Evolutionary conservation across 1,284 basidiomycete genomes (phyloP).

Genomic region (Coniferiporia sulphurascens): DNA sequence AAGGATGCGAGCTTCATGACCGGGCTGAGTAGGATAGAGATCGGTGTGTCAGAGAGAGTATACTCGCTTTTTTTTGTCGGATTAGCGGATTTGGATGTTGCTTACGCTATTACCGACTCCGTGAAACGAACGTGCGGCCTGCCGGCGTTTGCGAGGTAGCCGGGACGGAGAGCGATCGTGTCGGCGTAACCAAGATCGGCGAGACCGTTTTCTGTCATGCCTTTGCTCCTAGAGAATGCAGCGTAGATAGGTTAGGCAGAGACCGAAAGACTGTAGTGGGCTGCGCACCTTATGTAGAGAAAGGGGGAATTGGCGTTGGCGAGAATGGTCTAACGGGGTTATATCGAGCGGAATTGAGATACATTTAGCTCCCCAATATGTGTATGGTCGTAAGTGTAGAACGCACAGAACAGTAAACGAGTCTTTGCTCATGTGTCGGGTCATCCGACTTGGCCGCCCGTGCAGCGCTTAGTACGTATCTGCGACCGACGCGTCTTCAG

Average conservation of each 20-base stretch:
- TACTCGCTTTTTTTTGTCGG: too few relatives aligned
- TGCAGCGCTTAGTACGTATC: constrained; percentile 35
- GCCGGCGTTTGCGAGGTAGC: constrained; percentile 26
- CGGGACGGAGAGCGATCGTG: constrained; percentile 34
- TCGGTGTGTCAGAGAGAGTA: background rate
- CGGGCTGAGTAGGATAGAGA: background rate
- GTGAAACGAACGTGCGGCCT: constrained; percentile 18
- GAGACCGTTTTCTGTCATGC: constrained; percentile 36
- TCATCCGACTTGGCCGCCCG: constrained; percentile 27
- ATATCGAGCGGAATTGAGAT: too few relatives aligned
- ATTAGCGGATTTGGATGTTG: background rate
- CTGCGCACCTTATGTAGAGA: constrained; percentile 24
- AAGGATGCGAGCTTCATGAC: constrained; percentile 6
- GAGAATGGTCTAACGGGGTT: constrained; percentile 1
- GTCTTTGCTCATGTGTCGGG: constrained; percentile 23
- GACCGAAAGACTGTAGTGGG: background rate
- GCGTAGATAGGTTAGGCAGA: background rate
- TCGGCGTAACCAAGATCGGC: constrained; percentile 31
- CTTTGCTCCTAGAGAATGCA: constrained; percentile 29
- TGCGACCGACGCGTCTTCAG: constrained; percentile 2
- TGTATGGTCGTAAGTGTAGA: background rate
- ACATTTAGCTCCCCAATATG: constrained; percentile 15
- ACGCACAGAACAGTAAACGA: constrained; percentile 34
- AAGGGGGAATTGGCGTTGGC: constrained; percentile 26
- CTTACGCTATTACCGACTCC: constrained; percentile 24